A percentile compares a stretch with the other conserved stretches of the same genome.
These are phyloP conservation scores for Colletotrichum karsti DNA, from an alignment of 2,329 filamentous ascomycete genomes.

Conservation along the genomic window DNA sequence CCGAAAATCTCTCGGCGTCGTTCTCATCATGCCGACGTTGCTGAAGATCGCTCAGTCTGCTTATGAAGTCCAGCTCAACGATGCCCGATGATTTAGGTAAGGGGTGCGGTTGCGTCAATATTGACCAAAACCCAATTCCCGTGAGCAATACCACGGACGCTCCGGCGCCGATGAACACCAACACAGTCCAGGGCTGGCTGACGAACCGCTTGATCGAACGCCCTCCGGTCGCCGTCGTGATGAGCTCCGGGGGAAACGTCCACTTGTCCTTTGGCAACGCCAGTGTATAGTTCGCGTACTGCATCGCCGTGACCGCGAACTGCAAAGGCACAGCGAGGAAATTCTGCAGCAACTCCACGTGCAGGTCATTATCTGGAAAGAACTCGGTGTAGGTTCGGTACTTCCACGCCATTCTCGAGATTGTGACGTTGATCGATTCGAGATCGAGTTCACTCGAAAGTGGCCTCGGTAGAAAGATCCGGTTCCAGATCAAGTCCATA, in stretches of 20 bases:
- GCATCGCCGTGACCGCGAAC: slow-evolving; percentile 29
- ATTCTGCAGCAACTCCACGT: slow-evolving; percentile 29
- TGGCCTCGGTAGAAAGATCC: slow-evolving; percentile 17
- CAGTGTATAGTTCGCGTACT: slow-evolving; percentile 31
- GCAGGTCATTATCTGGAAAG: slow-evolving; percentile 30
- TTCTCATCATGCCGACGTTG: background rate
- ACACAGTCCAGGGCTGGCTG: slow-evolving; percentile 30
- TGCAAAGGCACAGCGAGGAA: slow-evolving; percentile 32
- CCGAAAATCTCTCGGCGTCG: background rate
- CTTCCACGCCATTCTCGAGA: slow-evolving; percentile 31
- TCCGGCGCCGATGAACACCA: slow-evolving; percentile 28
- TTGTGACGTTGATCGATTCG: slow-evolving; percentile 27
- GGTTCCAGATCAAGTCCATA: slow-evolving; percentile 26
- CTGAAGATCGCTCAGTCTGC: slow-evolving; percentile 2
- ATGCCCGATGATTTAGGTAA: slow-evolving; percentile 17
- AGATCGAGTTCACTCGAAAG: slow-evolving; percentile 4
- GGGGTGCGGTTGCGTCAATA: background rate
- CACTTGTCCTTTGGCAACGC: slow-evolving; percentile 14
- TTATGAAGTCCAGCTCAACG: slow-evolving; percentile 5
- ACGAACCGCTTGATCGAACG: slow-evolving; percentile 26
- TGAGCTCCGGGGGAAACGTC: slow-evolving; percentile 24
- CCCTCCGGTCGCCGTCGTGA: slow-evolving; percentile 29
- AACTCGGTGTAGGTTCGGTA: slow-evolving; percentile 32
- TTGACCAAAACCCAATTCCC: slow-evolving; percentile 2
- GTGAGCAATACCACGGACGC: background rate